phyloP scores from a whole-genome alignment of 805 yeast genomes.

The Sugiyamaella qingdaonensis region DNA sequence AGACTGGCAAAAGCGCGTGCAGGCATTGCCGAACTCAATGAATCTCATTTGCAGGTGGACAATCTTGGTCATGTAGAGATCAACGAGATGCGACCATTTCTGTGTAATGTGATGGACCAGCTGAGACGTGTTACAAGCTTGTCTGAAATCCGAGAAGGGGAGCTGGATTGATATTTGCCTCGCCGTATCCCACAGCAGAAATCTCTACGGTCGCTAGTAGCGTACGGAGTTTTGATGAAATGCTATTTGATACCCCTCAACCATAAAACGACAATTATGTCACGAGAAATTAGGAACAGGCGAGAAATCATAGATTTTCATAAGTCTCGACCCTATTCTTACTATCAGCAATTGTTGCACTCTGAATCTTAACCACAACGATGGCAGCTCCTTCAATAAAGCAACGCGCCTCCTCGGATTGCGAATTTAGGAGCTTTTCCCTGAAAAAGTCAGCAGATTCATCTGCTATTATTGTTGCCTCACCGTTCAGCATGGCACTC shows the following conservation, averaged over 20 bases:
- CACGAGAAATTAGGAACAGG: too few relatives aligned
- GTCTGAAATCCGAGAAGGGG: background rate
- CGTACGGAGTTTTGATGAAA: too few relatives aligned
- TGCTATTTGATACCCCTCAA: too few relatives aligned
- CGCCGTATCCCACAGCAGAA: too few relatives aligned
- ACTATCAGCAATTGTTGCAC: constrained; percentile 76
- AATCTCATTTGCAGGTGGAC: constrained; percentile 75
- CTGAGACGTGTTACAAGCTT: constrained; percentile 37
- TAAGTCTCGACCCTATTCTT: constrained; percentile 31
- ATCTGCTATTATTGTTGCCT: constrained; percentile 52
- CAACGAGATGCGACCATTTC: constrained; percentile 82
- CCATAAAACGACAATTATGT: too few relatives aligned
- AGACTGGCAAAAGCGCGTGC: constrained; percentile 74
- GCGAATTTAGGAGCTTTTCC: constrained; percentile 53
- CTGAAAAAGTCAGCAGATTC: constrained; percentile 63
- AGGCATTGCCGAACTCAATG: constrained; percentile 76
- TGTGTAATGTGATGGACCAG: constrained; percentile 75
- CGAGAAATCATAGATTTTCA: too few relatives aligned
- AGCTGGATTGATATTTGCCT: background rate
- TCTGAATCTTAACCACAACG: constrained; percentile 58
- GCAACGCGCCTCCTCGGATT: constrained; percentile 48
- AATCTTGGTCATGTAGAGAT: constrained; percentile 80
- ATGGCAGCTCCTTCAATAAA: constrained; percentile 65
- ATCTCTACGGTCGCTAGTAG: too few relatives aligned
- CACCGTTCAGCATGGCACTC: constrained; percentile 77